Conservation (phyloP, 805 yeast species). For the Kregervanrija delftensis region DNA sequence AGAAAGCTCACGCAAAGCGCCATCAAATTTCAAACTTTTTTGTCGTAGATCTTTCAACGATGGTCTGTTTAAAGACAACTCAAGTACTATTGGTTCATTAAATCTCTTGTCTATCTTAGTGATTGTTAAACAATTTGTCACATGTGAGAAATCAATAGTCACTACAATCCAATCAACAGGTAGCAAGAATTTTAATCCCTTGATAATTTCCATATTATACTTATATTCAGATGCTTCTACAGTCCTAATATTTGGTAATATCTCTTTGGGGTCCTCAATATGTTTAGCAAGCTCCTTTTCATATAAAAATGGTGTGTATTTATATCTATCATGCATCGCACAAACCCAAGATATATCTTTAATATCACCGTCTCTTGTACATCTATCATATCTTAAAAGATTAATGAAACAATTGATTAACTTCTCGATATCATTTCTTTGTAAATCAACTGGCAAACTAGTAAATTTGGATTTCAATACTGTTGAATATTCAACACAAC, state of each 20-base stretch:
- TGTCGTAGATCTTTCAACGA: conserved; percentile 38
- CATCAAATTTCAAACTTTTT: conserved; percentile 33
- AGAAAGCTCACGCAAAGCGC: conserved; percentile 39
- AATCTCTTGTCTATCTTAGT: conserved; percentile 7
- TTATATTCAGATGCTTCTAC: not conserved
- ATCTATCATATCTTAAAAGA: conserved; percentile 4
- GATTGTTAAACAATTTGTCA: conserved; percentile 52
- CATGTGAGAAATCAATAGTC: conserved; percentile 51
- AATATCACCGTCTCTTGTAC: not conserved
- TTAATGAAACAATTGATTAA: conserved; percentile 6
- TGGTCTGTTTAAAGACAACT: conserved; percentile 55
- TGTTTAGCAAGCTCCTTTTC: conserved; percentile 15
- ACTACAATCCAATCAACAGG: conserved; percentile 54
- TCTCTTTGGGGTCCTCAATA: conserved; percentile 11
- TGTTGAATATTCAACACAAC: not conserved
- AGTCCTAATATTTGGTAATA: conserved; percentile 12
- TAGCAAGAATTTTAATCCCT: conserved; percentile 14
- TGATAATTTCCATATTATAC: no score
- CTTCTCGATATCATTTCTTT: conserved; percentile 5
- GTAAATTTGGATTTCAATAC: not conserved
- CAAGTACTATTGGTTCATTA: conserved; percentile 31
- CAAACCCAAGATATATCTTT: not conserved
- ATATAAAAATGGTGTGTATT: conserved; percentile 5
- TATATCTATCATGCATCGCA: conserved; percentile 4
- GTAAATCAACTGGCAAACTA: conserved; percentile 4